Percentiles rank a stretch among this genome's conserved stretches.
phyloP scores from a whole-genome alignment of 495 filamentous ascomycete genomes.

The Daldinia grandis region DNA sequence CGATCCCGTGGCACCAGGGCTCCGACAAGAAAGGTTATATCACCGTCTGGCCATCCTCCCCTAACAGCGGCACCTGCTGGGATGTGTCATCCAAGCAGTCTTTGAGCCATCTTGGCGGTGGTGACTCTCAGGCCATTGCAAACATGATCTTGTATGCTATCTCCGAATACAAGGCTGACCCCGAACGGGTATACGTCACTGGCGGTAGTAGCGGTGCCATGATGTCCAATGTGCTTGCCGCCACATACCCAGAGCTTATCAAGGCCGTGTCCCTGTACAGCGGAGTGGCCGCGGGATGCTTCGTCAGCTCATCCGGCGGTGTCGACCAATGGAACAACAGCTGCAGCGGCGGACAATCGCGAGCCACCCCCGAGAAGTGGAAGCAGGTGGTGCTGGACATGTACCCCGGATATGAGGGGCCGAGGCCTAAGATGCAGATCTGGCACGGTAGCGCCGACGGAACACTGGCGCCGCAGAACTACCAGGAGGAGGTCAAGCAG shows the following conservation, averaged over 20 bases:
- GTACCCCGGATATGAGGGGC: conserved; percentile 58
- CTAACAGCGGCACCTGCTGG: conserved; percentile 63
- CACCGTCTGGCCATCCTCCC: conserved; percentile 61
- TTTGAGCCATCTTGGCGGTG: conserved; percentile 48
- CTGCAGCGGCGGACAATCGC: conserved; percentile 52
- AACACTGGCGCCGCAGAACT: conserved; percentile 57
- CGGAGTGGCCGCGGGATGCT: conserved; percentile 69
- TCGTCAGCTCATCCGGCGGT: conserved; percentile 49
- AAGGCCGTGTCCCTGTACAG: conserved; percentile 62
- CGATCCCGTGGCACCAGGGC: conserved; percentile 58
- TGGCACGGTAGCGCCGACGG: conserved; percentile 60
- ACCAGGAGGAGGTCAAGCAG: conserved; percentile 60
- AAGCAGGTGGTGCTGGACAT: conserved; percentile 54
- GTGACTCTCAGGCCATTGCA: conserved; percentile 52
- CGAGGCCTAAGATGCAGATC: conserved; percentile 64
- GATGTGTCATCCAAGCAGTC: conserved; percentile 62
- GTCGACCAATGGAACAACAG: conserved; percentile 55
- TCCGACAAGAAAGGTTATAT: conserved; percentile 66
- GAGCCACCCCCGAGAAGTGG: conserved; percentile 54
- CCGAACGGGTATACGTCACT: conserved; percentile 49
- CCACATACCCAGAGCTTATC: conserved; percentile 66
- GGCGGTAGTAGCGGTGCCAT: conserved; percentile 53
- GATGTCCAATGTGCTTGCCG: conserved; percentile 64
- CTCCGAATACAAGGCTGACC: conserved; percentile 46
- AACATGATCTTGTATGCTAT: conserved; percentile 54